A percentile compares a stretch with the other conserved stretches of the same genome.
Conservation (phyloP, 345 rosid genomes). For the Gossypium raimondii region DNA sequence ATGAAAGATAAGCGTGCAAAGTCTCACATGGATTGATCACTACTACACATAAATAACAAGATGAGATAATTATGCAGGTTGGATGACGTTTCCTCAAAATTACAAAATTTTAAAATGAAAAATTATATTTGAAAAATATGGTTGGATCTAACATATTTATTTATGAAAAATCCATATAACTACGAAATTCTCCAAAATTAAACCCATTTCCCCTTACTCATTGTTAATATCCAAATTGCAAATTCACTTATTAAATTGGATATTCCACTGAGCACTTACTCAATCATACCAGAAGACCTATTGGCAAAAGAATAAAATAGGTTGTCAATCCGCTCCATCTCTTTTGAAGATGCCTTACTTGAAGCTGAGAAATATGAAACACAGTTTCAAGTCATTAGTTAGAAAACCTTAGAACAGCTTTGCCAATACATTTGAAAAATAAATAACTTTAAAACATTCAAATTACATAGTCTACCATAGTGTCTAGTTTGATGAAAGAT, state of each 20-base stretch:
- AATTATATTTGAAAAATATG: not conserved
- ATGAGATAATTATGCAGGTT: not conserved
- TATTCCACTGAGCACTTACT: constrained; percentile 51
- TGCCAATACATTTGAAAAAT: not conserved
- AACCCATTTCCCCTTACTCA: not conserved
- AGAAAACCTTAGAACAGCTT: constrained; percentile 12
- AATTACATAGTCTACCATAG: not conserved
- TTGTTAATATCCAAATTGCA: not conserved
- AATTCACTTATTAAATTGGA: not conserved
- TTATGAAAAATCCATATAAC: not conserved
- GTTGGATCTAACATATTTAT: not conserved
- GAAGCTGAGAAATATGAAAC: constrained; percentile 45
- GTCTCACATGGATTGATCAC: not conserved
- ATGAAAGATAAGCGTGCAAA: not conserved
- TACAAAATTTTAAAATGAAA: not conserved
- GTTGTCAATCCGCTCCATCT: constrained; percentile 87
- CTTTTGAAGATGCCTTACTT: constrained; percentile 82
- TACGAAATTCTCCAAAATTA: not conserved
- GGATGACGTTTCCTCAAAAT: not conserved
- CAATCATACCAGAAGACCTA: constrained; percentile 70
- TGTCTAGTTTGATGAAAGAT: not conserved
- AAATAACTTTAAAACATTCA: not conserved
- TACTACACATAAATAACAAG: not conserved
- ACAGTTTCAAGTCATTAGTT: not conserved
- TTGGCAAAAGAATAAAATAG: constrained; percentile 64